Percentiles rank a stretch among this genome's conserved stretches.
Conservation (phyloP, 371 early-diverging fungal species). For the Entomophthora muscae region DNA sequence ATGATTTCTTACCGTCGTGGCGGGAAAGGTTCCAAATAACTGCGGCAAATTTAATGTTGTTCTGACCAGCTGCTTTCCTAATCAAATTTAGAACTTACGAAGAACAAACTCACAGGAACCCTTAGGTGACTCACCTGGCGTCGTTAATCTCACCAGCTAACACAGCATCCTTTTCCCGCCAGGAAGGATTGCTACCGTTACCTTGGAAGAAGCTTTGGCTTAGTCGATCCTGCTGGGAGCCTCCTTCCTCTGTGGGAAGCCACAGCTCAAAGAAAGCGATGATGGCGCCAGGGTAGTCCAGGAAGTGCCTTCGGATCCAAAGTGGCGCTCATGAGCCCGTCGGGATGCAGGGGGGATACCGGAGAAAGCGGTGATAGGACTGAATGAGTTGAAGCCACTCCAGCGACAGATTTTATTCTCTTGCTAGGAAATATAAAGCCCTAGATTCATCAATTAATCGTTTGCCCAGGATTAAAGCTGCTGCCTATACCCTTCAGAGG, state of each 20-base stretch:
- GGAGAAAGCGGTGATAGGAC: constrained; percentile 46
- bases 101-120: too few species aligned
- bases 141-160: constrained; percentile 46
- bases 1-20: constrained; percentile 31
- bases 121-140: constrained; percentile 36
- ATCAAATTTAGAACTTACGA: neutral
- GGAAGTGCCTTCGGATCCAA: constrained; percentile 49
- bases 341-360: constrained; percentile 57
- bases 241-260: constrained; percentile 21
- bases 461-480: too few species aligned
- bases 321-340: constrained; percentile 55
- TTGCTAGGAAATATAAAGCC: neutral
- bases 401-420: neutral
- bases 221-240: constrained; percentile 7
- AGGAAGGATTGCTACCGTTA: constrained; percentile 25
- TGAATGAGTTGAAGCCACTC: constrained; percentile 12
- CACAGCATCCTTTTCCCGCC: constrained; percentile 36
- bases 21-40: constrained; percentile 36
- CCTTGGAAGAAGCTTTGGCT: constrained; percentile 30
- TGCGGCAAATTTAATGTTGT: constrained; percentile 51
- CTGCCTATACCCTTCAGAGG: too few species aligned
- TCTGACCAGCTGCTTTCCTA: constrained; percentile 44
- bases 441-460: neutral
- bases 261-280: constrained; percentile 50
- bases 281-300: constrained; percentile 37